Base-by-base conservation (phyloP, 768 basidiomycete species). In the Clathrus columnatus region DNA sequence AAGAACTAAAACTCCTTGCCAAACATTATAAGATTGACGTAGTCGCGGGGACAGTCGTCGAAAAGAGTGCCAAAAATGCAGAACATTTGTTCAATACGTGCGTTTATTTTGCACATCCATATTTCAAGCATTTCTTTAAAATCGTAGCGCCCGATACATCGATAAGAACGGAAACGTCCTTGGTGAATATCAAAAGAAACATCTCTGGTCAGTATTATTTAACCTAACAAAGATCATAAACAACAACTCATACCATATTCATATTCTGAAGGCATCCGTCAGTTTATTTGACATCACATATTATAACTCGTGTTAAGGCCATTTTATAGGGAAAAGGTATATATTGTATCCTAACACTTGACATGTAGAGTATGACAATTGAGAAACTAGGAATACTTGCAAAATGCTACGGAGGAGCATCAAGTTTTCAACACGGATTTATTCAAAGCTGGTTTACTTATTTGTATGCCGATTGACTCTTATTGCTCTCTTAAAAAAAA, bases 71-170 rank as follows among this genome's bases (percentile, higher is more conserved):
- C 7, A 7, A 54, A 17, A 45, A 54, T 46, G 32, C 21, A 29
- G 53, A 43, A 54, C 53, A 54, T 17, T 32, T 54, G 23, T 54
- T 54, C 24, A 54, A 54, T 26, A 54, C 53, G 53, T 54, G 29
- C 24, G 42, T 23, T 8, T 47, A 8, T 50, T 27, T 29, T 50
- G 26, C 21, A 20, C 16, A 26, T 29, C 27, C 18, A 26, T 20
- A 17, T 23, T 4, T 18, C 30, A 41, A 27, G 3, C 14, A 26
- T n/a, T 51, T 26, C 17, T n/a, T 46, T 26, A 47, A 11, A 18
- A 47, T 28, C 42, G 8, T 5, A 54, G 53, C 28, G 53, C 53
- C 18, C 53, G 53, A 11, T 54, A 54, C 28, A 54, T 54, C 16
- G 53, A 54, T 26, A 54, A 54, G 43, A 42, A 54, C 41, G 53